Evolutionary conservation across 192 early-diverging fungal species (phyloP).

Genomic region (Powellomyces hirtus): DNA sequence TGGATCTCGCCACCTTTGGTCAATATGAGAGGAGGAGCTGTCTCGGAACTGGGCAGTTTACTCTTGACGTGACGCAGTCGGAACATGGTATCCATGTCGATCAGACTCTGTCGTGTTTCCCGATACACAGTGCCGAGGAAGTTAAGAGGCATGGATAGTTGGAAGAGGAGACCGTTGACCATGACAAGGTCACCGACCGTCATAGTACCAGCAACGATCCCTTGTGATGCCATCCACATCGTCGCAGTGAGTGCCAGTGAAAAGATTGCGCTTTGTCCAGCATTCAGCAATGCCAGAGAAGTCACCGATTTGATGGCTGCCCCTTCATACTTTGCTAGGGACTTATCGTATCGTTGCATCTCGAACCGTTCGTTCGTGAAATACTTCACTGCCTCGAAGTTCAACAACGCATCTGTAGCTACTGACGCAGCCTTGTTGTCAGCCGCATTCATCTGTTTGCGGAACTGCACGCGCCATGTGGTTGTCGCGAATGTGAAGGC

Average conservation of each 20-base stretch:
- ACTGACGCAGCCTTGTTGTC: slow-evolving; percentile 93
- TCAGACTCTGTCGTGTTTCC: slow-evolving; percentile 89
- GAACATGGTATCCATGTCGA: slow-evolving; percentile 99
- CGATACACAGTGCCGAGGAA: slow-evolving; percentile 98
- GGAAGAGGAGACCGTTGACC: slow-evolving; percentile 98
- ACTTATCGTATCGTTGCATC: slow-evolving; percentile 80
- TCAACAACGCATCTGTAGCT: slow-evolving; percentile 94
- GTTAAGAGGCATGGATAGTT: slow-evolving; percentile 94
- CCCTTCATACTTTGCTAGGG: slow-evolving; percentile 87
- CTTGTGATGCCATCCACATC: slow-evolving; percentile 95
- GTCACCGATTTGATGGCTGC: slow-evolving; percentile 89
- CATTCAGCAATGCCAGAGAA: slow-evolving; percentile 88
- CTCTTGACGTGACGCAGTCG: slow-evolving; percentile 64
- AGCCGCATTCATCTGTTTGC: slow-evolving; percentile 90
- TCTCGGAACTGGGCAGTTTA: slow-evolving; percentile 36
- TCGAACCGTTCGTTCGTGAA: slow-evolving; percentile 95
- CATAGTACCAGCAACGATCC: slow-evolving; percentile 74
- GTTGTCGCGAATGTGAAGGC: slow-evolving; percentile 70
- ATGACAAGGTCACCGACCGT: slow-evolving; percentile 98
- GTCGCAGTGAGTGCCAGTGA: slow-evolving; percentile 86
- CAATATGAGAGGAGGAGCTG: slow-evolving; percentile 37
- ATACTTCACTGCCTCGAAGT: slow-evolving; percentile 97
- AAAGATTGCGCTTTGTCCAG: slow-evolving; percentile 94
- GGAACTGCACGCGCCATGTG: slow-evolving; percentile 72
- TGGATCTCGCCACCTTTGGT: slow-evolving; percentile 64